Base-by-base conservation (phyloP, 2,329 filamentous ascomycete species). In the Neonectria punicea region DNA sequence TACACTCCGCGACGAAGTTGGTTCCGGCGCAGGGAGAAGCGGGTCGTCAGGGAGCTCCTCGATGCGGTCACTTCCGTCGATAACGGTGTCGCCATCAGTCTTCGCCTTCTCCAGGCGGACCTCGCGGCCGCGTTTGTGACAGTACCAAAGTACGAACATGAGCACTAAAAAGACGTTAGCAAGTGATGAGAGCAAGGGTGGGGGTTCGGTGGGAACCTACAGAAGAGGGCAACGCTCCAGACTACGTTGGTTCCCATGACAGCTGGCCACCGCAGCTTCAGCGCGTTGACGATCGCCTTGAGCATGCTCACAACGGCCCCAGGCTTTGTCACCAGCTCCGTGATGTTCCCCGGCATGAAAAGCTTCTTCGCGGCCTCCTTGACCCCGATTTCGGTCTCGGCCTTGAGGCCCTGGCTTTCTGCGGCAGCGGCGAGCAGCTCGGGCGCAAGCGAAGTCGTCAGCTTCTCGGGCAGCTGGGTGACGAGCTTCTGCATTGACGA, bases 61-160 rank as follows among this genome's bases (percentile, higher is more conserved):
- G 47, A 86, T 78, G 25, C 83, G 79, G 30, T 77, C 72, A 61
- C 75, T 74, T 13, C 77, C 82, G 28, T 82, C 80, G 39, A 83
- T 69, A 14, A 73, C 71, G 10, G 63, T 70, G 36, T 78, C 80
- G 1, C 75, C 72, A 11, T 76, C 78, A 1, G 78, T 70, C 57
- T 80, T 81, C 74, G 88, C 86, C 55, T 78, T 88, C 75, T 92
- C 90, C 13, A 98, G 87, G 55, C 96, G 88, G 7, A 90, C 90
- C 81, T 99, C 95, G 49, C 89, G 89, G 43, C 96, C 96, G 58
- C 96, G 92, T 83, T 98, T 98, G 81, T 98, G 92, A 81, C 94
- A 98, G 81, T 98, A 99, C 94, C 95, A 99, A 73, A 98, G 90
- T 49, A 97, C 93, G 76, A 97, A 96, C 61, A 99, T 87, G 16